These are phyloP conservation scores for Strombidium stylifer DNA, from an alignment of 73 alveolate species.

Conservation along the genomic window DNA sequence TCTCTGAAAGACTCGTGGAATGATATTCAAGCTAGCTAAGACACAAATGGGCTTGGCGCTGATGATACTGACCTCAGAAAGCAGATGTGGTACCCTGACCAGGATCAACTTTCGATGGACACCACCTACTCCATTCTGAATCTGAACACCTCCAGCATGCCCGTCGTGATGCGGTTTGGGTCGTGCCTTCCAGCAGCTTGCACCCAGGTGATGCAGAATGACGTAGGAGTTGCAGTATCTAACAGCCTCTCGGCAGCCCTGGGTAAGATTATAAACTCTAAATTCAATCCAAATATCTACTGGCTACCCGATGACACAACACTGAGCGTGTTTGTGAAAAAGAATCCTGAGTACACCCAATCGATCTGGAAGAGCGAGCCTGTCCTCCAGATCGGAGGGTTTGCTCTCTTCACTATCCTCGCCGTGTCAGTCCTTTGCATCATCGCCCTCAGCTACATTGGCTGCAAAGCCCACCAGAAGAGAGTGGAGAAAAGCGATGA, in stretches of 20 bases:
- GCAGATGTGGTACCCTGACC: no score
- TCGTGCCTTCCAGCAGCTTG: conserved; percentile 17
- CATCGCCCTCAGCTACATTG: no score
- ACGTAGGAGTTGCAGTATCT: not conserved
- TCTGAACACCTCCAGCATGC: conserved; percentile 1
- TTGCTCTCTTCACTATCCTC: no score
- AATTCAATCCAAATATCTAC: not conserved
- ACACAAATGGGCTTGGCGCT: conserved; percentile 20
- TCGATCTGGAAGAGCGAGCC: no score
- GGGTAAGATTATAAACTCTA: not conserved
- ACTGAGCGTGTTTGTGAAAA: no score
- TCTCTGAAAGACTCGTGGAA: not conserved
- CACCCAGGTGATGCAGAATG: not conserved
- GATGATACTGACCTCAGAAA: conserved; percentile 4
- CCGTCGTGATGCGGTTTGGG: conserved; percentile 25
- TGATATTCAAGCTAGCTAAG: not conserved
- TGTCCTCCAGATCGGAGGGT: no score
- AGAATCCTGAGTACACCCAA: no score
- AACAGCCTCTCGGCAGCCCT: not conserved
- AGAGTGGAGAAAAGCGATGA: no score
- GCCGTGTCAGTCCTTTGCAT: no score
- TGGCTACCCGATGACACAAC: not conserved
- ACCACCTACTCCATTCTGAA: conserved; percentile 9
- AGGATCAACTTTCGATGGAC: not conserved
- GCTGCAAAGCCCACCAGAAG: no score